Evolutionary conservation across 257 asterid genomes (phyloP), one percentile per base, ranked within the genome.

Genomic region (Leptodermis oblonga): DNA sequence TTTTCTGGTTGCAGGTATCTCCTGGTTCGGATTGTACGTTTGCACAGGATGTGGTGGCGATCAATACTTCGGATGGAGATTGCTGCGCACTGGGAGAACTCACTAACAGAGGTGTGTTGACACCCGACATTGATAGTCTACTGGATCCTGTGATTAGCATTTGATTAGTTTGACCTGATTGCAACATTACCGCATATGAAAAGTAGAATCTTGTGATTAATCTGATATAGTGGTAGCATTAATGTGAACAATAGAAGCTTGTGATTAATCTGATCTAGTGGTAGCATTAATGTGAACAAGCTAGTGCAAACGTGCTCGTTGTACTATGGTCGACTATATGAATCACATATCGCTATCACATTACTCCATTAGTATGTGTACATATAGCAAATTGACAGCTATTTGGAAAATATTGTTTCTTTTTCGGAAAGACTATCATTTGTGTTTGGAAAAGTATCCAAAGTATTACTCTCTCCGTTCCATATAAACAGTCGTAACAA

Each of bases 1-100:
- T n/a, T n/a, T n/a, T n/a, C n/a, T n/a, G n/a, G 43, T 23, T 77
- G 84, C 90, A 92, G 97, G 96, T 92, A 55, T 77, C 83, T 52
- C 79, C 93, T 41, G 92, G 93, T 53, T 14, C 65, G 4, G 81
- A 79, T 3, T 53, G 72, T 73, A 30, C 10, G 0, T 81, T 56
- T 31, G 67, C 86, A 62, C 90, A 87, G 69, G 80, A 70, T 59
- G 81, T 82, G 14, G 78, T 73, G 66, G 86, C 89, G 1, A 71
- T 89, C 74, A 76, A 92, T 67, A 68, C 80, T 3, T 43, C 14
- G 13, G 69, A 74, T 1, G 69, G 70, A 71, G 76, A 71, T 17
- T 92, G 83, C 61, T 80, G 83, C 49, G 69, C 72, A 1, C 52
- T 89, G 12, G 95, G 96, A 51, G 81, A 74, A 48, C 63, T 79